A percentile compares a stretch with the other conserved stretches of the same genome.
phyloP scores from a whole-genome alignment of 257 asterid genomes.

The Solanum chmielewskii region DNA sequence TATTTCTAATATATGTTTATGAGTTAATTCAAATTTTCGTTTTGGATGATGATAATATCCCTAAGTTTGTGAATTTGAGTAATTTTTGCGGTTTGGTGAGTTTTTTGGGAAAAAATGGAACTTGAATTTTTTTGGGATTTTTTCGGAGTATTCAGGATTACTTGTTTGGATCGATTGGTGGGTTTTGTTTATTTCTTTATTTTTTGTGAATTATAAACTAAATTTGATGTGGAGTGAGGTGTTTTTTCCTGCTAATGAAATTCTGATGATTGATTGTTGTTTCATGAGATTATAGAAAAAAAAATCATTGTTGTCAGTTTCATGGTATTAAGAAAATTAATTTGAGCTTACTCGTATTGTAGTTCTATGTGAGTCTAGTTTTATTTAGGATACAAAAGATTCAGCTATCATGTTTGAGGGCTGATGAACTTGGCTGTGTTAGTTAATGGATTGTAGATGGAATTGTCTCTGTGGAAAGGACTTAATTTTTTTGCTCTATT shows the following conservation, averaged over 20 bases:
- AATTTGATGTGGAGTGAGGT: not conserved
- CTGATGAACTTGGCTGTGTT: not conserved
- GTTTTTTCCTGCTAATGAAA: not conserved
- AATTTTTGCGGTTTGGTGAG: not conserved
- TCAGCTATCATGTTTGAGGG: not conserved
- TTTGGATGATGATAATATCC: not conserved
- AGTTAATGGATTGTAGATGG: not conserved
- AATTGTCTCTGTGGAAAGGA: not conserved
- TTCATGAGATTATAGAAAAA: not conserved
- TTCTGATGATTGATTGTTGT: not conserved
- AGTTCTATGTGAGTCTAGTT: not conserved
- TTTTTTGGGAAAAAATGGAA: not conserved
- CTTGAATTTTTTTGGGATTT: not conserved
- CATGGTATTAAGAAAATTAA: not conserved
- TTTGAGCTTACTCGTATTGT: not conserved
- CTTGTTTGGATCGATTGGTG: not conserved
- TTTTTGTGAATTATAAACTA: not conserved
- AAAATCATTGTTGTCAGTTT: not conserved
- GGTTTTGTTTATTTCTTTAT: not conserved
- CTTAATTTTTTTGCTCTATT: not conserved
- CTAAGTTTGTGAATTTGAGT: not conserved
- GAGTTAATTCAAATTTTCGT: not conserved
- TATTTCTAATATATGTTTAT: not conserved
- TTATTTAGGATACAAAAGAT: not conserved
- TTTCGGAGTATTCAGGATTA: not conserved